These are phyloP conservation scores for Cryptosporidium sp. DNA, from an alignment of 169 alveolate species.

Conservation along the genomic window DNA sequence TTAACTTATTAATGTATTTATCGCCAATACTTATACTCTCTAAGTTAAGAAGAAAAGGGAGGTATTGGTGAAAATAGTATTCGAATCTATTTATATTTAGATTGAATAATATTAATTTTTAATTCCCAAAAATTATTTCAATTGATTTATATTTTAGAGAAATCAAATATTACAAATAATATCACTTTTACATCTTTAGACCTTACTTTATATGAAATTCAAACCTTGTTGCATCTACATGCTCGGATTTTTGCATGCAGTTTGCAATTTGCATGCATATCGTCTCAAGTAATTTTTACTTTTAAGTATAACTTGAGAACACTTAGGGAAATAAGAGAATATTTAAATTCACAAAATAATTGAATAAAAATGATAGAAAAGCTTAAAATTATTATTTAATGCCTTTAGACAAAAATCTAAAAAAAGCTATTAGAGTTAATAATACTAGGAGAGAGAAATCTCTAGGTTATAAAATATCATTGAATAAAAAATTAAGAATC, in stretches of 20 bases:
- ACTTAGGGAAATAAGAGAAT: too few relatives aligned
- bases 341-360: too few relatives aligned
- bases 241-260: slow-evolving; percentile 53
- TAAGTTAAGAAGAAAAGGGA: neutral
- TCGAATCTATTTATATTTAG: neutral
- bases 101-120: neutral
- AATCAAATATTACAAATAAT: neutral
- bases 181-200: slow-evolving; percentile 61
- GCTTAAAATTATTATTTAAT: too few relatives aligned
- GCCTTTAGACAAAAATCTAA: too few relatives aligned
- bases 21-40: neutral
- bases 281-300: too few relatives aligned
- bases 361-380: too few relatives aligned
- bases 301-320: too few relatives aligned
- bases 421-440: neutral
- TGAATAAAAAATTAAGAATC: neutral
- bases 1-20: neutral
- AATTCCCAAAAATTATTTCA: neutral
- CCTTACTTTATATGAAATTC: slow-evolving; percentile 48
- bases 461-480: neutral
- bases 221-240: neutral
- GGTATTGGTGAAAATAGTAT: neutral
- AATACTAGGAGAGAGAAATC: neutral
- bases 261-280: neutral
- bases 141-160: neutral